phyloP scores from a whole-genome alignment of 176 grass and related monocot species.

The Pharus latifolius region DNA sequence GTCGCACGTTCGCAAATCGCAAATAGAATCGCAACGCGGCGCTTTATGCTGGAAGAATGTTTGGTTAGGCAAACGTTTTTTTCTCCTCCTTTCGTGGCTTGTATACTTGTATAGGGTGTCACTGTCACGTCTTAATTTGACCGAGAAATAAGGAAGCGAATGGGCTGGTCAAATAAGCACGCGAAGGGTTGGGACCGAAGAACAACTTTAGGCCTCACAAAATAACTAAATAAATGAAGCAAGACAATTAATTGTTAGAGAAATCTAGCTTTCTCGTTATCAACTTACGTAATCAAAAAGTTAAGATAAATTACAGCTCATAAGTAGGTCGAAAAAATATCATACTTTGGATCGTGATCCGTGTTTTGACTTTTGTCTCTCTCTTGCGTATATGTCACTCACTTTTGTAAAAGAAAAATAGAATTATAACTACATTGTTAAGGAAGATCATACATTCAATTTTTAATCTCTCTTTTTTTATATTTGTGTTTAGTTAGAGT shows the following conservation, averaged over 20 bases:
- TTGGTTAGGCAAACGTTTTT: neutral
- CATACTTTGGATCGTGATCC: too few species aligned
- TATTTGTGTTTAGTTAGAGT: too few species aligned
- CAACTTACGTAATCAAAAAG: too few species aligned
- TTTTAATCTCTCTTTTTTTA: too few species aligned
- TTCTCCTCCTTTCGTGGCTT: neutral
- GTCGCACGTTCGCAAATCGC: neutral
- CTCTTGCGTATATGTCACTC: too few species aligned
- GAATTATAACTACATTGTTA: too few species aligned
- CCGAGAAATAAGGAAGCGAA: neutral
- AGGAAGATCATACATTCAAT: too few species aligned
- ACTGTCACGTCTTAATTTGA: slow-evolving; percentile 30
- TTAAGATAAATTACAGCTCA: too few species aligned
- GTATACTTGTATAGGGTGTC: neutral
- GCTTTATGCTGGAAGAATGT: neutral
- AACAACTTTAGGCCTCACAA: neutral
- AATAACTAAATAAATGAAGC: neutral
- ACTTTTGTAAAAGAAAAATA: too few species aligned
- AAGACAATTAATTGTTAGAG: neutral
- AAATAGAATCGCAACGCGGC: neutral
- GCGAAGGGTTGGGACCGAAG: neutral
- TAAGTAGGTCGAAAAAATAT: too few species aligned
- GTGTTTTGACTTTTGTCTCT: too few species aligned
- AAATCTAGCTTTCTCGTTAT: neutral
- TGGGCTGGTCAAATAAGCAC: slow-evolving; percentile 21